A percentile compares a stretch with the other conserved stretches of the same genome.
These are phyloP conservation scores for Aspergillus carlsbadensis DNA, from an alignment of 495 filamentous ascomycete genomes.

Conservation along the genomic window DNA sequence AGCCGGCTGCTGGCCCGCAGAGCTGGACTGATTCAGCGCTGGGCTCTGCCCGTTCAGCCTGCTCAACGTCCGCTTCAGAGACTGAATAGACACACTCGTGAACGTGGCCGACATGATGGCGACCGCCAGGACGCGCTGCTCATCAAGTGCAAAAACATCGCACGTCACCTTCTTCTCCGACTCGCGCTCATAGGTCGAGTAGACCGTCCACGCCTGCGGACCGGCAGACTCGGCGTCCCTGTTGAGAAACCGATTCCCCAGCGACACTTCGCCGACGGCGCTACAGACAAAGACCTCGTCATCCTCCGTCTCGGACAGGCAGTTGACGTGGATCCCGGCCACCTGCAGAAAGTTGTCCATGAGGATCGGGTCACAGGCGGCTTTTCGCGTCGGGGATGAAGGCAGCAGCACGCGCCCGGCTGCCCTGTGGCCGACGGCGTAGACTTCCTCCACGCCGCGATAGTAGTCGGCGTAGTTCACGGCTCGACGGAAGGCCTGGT, in stretches of 20 bases:
- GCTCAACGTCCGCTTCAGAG: background rate
- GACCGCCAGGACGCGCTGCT: background rate
- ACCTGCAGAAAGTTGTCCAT: conserved; percentile 44
- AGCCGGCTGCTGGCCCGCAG: too few relatives aligned
- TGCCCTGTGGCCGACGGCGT: conserved; percentile 26
- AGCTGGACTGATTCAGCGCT: too few relatives aligned
- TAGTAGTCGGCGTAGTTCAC: conserved; percentile 37
- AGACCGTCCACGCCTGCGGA: background rate
- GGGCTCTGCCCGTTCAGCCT: background rate
- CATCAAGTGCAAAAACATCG: background rate
- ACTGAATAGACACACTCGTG: background rate
- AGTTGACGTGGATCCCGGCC: conserved; percentile 41
- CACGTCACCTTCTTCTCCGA: background rate
- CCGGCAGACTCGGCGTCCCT: background rate
- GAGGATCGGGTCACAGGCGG: conserved; percentile 20
- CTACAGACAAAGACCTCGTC: conserved; percentile 31
- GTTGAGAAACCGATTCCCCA: conserved; percentile 11
- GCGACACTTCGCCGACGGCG: conserved; percentile 12
- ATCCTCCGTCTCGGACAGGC: conserved; percentile 13
- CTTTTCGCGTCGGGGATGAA: background rate
- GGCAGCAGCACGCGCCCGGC: conserved; percentile 17
- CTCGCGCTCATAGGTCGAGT: background rate
- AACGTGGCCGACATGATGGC: background rate
- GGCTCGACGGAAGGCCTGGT: conserved; percentile 29
- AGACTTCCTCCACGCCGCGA: conserved; percentile 31